A percentile compares a stretch with the other conserved stretches of the same genome.
phyloP scores from a whole-genome alignment of 2,329 filamentous ascomycete genomes.

The Alternaria metachromatica region DNA sequence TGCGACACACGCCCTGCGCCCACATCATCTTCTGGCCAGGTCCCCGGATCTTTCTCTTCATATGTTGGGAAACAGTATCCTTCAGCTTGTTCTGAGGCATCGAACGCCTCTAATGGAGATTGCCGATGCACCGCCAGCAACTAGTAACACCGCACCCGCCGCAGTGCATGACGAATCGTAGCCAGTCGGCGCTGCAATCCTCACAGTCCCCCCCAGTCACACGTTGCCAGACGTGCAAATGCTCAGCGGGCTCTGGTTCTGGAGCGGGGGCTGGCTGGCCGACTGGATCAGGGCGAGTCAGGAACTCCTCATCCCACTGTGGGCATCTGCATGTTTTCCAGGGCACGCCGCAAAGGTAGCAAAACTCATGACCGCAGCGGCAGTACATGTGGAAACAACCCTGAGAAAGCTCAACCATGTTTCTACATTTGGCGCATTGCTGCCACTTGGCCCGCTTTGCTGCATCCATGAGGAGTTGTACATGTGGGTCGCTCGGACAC shows the following conservation, averaged over 20 bases:
- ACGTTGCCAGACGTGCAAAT: not conserved
- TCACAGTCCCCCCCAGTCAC: not conserved
- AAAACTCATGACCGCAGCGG: constrained; percentile 23
- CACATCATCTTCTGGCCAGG: not conserved
- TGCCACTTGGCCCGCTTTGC: constrained; percentile 27
- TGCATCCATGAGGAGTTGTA: constrained; percentile 20
- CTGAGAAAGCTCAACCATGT: constrained; percentile 20
- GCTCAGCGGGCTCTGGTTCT: not conserved
- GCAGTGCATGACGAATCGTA: constrained; percentile 12
- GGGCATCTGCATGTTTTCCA: constrained; percentile 24
- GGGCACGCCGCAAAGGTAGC: constrained; percentile 23
- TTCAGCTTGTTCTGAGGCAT: not conserved
- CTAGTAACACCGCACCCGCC: not conserved
- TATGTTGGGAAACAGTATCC: accelerated
- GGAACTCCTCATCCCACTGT: constrained; percentile 14
- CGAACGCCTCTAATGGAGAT: not conserved
- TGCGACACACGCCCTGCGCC: not conserved
- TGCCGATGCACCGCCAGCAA: constrained; percentile 18
- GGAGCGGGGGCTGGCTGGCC: too few species aligned
- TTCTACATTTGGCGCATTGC: constrained; percentile 24
- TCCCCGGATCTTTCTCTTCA: not conserved
- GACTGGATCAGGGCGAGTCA: constrained; percentile 2
- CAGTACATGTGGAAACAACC: constrained; percentile 31
- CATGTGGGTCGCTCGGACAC: constrained; percentile 19
- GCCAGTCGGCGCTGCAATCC: constrained; percentile 1